Evolutionary conservation across 768 basidiomycete species (phyloP).

Genomic region (Psilocybe tampanensis): DNA sequence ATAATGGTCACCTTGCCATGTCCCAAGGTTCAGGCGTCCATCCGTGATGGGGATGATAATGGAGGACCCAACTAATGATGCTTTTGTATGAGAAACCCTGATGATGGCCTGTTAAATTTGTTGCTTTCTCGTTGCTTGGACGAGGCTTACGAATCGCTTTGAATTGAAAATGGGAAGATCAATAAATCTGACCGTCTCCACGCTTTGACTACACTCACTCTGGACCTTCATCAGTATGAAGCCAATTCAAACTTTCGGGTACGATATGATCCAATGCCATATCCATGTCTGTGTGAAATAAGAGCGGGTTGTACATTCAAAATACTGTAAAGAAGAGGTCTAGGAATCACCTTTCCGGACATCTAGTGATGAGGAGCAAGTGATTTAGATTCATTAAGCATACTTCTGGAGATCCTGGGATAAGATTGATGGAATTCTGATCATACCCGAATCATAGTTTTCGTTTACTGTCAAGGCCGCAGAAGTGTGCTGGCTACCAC

Average conservation of each 20-base stretch:
- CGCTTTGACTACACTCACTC: constrained; percentile 57
- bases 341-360: constrained; percentile 33
- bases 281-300: constrained; percentile 76
- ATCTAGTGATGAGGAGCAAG: constrained; percentile 20
- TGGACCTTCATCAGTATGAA: constrained; percentile 89
- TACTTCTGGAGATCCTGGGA: neutral
- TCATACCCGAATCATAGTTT: constrained; percentile 79
- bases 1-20: constrained; percentile 79
- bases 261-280: constrained; percentile 92
- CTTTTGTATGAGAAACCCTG: constrained; percentile 91
- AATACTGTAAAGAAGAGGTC: neutral
- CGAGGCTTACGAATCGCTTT: constrained; percentile 72
- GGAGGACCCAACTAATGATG: constrained; percentile 81
- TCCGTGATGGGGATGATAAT: constrained; percentile 84
- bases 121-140: neutral
- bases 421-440: neutral
- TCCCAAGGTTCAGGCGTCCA: constrained; percentile 78
- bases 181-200: neutral
- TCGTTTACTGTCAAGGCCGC: constrained; percentile 86
- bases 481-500: constrained; percentile 61
- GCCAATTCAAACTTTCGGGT: constrained; percentile 81
- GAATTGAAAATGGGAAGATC: constrained; percentile 3
- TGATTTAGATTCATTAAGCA: neutral
- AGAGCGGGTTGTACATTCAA: neutral
- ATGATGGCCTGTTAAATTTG: neutral